Evolutionary conservation across 164 flowering plant genomes (phyloP).

Genomic region (Tetrastigma voinierianum): DNA sequence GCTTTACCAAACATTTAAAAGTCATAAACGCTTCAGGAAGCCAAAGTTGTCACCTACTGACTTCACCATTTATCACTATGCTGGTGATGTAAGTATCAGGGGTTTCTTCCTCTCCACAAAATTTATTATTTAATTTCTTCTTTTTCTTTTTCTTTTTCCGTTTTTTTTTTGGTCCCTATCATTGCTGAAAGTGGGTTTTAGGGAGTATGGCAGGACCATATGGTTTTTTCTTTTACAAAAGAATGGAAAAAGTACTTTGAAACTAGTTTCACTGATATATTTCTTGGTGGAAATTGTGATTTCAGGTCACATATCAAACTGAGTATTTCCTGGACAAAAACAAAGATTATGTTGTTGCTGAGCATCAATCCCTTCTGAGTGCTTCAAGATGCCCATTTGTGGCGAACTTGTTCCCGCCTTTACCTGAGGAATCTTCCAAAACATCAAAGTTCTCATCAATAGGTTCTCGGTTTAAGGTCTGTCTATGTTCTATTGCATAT

Average conservation of each 20-base stretch:
- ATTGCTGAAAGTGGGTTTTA: too few species aligned
- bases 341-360: constrained; percentile 61
- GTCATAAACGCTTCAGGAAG: constrained; percentile 52
- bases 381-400: constrained; percentile 51
- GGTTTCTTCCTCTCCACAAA: too few species aligned
- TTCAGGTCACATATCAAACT: constrained; percentile 60
- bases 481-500: neutral
- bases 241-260: too few species aligned
- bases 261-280: neutral
- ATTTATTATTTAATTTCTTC: too few species aligned
- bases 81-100: constrained; percentile 49
- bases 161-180: too few species aligned
- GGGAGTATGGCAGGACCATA: too few species aligned
- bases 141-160: too few species aligned
- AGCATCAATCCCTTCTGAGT: constrained; percentile 51
- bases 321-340: constrained; percentile 54
- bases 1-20: constrained; percentile 53
- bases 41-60: constrained; percentile 54
- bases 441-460: constrained; percentile 60
- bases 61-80: constrained; percentile 56
- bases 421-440: constrained; percentile 52
- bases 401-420: constrained; percentile 46
- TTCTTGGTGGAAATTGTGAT: neutral
- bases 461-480: constrained; percentile 56
- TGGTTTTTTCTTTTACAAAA: too few species aligned